phyloP scores from a whole-genome alignment of 106 monocot species.

The Posidonia australis region DNA sequence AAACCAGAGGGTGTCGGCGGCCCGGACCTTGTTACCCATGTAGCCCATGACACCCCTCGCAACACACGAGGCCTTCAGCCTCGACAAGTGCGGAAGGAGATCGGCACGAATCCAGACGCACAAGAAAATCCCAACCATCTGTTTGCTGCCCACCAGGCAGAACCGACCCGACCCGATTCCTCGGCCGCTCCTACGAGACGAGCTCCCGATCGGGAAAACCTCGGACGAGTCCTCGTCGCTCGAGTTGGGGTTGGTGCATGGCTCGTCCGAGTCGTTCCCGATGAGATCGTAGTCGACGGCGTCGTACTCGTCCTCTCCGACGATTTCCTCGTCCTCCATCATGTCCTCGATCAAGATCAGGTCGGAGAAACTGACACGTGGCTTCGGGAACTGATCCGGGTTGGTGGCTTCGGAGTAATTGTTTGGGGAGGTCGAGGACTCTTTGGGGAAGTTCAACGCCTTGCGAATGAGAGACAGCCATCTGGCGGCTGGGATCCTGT shows the following conservation, averaged over 20 bases:
- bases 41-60: constrained; percentile 89
- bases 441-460: constrained; percentile 24
- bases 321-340: constrained; percentile 7
- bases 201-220: neutral
- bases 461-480: constrained; percentile 58
- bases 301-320: neutral
- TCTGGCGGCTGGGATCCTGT: constrained; percentile 43
- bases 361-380: constrained; percentile 64
- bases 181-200: neutral
- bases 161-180: constrained; percentile 10
- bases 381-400: constrained; percentile 7
- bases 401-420: neutral
- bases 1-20: neutral
- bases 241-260: neutral
- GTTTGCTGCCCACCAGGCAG: constrained; percentile 65
- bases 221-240: constrained; percentile 26
- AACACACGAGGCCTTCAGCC: constrained; percentile 60
- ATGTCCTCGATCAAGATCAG: constrained; percentile 30
- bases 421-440: neutral
- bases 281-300: neutral
- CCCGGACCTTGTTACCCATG: constrained; percentile 78
- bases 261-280: constrained; percentile 2
- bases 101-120: constrained; percentile 67
- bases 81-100: constrained; percentile 34
- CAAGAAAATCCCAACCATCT: constrained; percentile 86